Conservation (phyloP, 1,139 yeast species). For the Candida glucosophila region DNA sequence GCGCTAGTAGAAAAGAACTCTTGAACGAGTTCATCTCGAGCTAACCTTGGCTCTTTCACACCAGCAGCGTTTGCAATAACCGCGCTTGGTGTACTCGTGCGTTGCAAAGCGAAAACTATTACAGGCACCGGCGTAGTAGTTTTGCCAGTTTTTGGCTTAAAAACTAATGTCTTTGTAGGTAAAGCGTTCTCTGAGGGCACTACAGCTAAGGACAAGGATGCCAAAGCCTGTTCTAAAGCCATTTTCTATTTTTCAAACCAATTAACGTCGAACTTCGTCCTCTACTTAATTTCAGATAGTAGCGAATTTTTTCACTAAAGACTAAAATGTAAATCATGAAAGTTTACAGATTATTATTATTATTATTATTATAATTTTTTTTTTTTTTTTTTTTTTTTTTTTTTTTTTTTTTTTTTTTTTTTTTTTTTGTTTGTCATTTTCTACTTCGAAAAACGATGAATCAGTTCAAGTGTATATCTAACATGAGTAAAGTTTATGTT, state of each 20-base stretch:
- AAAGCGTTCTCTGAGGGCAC: constrained; percentile 32
- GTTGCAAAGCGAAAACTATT: constrained; percentile 65
- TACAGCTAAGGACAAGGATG: constrained; percentile 46
- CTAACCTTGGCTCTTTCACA: constrained; percentile 82
- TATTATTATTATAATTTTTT: no score
- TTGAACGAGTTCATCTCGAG: constrained; percentile 68
- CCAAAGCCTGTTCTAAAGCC: constrained; percentile 56
- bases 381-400: no score
- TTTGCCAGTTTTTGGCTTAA: constrained; percentile 88
- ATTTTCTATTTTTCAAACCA: constrained; percentile 12
- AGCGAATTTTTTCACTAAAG: background rate
- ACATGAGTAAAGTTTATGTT: constrained; percentile 43
- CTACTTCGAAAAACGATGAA: no score
- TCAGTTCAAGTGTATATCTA: constrained; percentile 1
- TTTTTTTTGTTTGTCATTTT: no score
- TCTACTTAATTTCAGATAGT: background rate
- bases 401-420: no score
- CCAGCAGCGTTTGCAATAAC: constrained; percentile 58
- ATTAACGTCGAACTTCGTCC: background rate
- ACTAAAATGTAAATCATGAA: background rate
- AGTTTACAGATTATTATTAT: no score
- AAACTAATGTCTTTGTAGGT: constrained; percentile 67
- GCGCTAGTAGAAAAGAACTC: constrained; percentile 58
- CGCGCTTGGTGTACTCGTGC: constrained; percentile 63
- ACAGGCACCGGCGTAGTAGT: constrained; percentile 76